A percentile compares a stretch with the other conserved stretches of the same genome.
These are phyloP conservation scores for Beauveria varroae DNA, from an alignment of 2,329 filamentous ascomycete species.

Conservation along the genomic window DNA sequence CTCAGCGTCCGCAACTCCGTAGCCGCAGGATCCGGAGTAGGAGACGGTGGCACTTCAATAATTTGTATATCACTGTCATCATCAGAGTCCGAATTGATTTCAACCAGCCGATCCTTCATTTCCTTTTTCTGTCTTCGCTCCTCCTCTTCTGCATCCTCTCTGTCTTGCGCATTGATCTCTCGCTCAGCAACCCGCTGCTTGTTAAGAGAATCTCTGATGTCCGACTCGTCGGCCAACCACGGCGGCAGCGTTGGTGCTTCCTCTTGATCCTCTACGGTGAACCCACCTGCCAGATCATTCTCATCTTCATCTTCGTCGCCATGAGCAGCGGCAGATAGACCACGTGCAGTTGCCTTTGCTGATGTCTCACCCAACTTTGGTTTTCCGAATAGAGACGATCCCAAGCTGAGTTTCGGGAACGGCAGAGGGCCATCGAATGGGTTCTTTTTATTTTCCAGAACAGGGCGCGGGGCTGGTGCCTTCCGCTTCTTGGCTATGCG, in stretches of 20 bases:
- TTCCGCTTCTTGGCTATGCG: conserved; percentile 49
- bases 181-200: conserved; percentile 49
- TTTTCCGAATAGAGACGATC: conserved; percentile 49
- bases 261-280: conserved; percentile 20
- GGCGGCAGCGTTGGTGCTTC: conserved; percentile 56
- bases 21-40: conserved; percentile 14
- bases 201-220: conserved; percentile 57
- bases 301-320: conserved; percentile 18
- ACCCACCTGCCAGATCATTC: conserved; percentile 27
- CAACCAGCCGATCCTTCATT: conserved; percentile 45
- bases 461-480: conserved; percentile 28
- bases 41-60: conserved; percentile 38
- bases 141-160: conserved; percentile 49
- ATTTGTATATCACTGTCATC: conserved; percentile 51
- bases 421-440: conserved; percentile 75
- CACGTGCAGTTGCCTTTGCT: neutral
- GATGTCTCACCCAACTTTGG: conserved; percentile 21
- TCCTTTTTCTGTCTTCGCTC: conserved; percentile 37
- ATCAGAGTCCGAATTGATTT: conserved; percentile 56
- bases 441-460: conserved; percentile 48
- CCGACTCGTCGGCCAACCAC: conserved; percentile 61
- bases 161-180: conserved; percentile 58
- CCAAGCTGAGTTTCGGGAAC: conserved; percentile 78
- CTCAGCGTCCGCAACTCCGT: neutral
- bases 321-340: neutral